These are phyloP conservation scores for Cutaneotrichosporon cavernicola DNA, from an alignment of 1,284 basidiomycete species.

Conservation along the genomic window DNA sequence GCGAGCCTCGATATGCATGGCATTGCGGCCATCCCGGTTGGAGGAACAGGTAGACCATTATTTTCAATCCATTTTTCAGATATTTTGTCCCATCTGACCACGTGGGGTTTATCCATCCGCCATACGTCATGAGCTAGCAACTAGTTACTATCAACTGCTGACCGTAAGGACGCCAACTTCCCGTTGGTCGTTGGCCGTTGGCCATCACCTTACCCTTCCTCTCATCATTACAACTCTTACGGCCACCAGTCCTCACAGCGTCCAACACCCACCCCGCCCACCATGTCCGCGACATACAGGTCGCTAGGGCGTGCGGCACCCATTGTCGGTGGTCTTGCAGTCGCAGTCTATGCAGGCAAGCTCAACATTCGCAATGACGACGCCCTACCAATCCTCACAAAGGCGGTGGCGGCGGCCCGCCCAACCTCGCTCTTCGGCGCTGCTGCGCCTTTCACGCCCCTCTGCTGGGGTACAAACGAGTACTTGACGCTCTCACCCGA, in stretches of 20 bases:
- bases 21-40: constrained; percentile 6
- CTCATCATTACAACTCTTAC: neutral
- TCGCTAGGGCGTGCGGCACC: constrained; percentile 9
- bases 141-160: too few relatives aligned
- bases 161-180: too few relatives aligned
- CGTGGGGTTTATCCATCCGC: neutral
- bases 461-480: constrained; percentile 49
- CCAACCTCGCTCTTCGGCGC: neutral
- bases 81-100: neutral
- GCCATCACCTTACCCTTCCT: neutral
- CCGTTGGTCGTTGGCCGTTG: neutral
- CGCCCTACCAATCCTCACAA: constrained; percentile 8
- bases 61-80: neutral
- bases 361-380: constrained; percentile 18
- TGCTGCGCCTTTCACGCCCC: constrained; percentile 26
- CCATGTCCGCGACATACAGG: constrained; percentile 7
- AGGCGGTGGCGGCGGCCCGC: constrained; percentile 2
- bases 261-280: neutral
- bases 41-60: neutral
- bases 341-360: constrained; percentile 11
- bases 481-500: constrained; percentile 40
- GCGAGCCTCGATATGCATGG: neutral
- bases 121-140: neutral
- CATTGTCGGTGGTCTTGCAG: constrained; percentile 6
- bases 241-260: neutral